Evolutionary conservation across 257 asterid species (phyloP).

Genomic region (Forsythia suspensa): DNA sequence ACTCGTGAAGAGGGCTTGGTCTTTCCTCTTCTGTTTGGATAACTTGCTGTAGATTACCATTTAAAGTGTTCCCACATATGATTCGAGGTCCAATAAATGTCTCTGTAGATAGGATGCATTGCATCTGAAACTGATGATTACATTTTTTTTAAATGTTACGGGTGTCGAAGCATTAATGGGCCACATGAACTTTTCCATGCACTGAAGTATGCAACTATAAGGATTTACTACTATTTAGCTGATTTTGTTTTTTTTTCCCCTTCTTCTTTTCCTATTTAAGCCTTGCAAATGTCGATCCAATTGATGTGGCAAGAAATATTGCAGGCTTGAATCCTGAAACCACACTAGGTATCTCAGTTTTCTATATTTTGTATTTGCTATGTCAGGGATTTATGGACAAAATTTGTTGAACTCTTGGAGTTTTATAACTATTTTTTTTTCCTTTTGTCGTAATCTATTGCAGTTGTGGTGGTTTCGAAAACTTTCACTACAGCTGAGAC

Average conservation of each 20-base stretch:
- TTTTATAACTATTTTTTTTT: not conserved
- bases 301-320: slow-evolving; percentile 86
- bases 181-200: slow-evolving; percentile 6
- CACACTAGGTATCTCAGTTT: slow-evolving; percentile 64
- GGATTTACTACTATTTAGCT: slow-evolving; percentile 9
- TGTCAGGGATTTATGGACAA: not conserved
- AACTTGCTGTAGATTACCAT: slow-evolving; percentile 8
- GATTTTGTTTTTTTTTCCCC: slow-evolving; percentile 14
- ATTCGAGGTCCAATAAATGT: not conserved
- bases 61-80: slow-evolving; percentile 8
- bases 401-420: slow-evolving; percentile 9
- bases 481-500: slow-evolving; percentile 99
- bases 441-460: slow-evolving; percentile 27
- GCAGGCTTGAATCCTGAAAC: slow-evolving; percentile 93
- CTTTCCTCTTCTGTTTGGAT: not conserved
- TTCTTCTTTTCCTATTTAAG: slow-evolving; percentile 41
- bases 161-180: slow-evolving; percentile 4
- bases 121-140: slow-evolving; percentile 5
- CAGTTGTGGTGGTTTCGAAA: slow-evolving; percentile 96
- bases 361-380: slow-evolving; percentile 11
- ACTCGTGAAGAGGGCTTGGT: slow-evolving; percentile 1
- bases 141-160: slow-evolving; percentile 7
- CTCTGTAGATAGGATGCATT: not conserved
- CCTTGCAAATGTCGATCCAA: slow-evolving; percentile 98
- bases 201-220: slow-evolving; percentile 9